Percentiles rank a stretch among this genome's conserved stretches.
phyloP scores from a whole-genome alignment of 2,329 filamentous ascomycete species.

The Cytospora piceicola region DNA sequence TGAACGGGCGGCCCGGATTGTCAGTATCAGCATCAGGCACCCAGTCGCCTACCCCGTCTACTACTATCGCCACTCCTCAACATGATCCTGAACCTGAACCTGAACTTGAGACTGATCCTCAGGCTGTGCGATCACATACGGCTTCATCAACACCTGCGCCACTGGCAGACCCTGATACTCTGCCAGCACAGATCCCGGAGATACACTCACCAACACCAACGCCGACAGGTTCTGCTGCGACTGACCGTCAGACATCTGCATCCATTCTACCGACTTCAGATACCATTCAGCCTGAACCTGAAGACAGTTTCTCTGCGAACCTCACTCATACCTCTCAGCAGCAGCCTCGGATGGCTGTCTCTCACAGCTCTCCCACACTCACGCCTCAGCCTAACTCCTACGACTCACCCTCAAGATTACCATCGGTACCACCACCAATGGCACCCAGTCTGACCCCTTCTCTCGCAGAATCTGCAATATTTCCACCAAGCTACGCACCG shows the following conservation, averaged over 20 bases:
- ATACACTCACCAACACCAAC: conserved; percentile 14
- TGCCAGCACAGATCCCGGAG: conserved; percentile 3
- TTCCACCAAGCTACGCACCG: conserved; percentile 17
- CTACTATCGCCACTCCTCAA: conserved; percentile 27
- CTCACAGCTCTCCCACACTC: conserved; percentile 17
- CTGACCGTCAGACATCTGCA: conserved; percentile 6
- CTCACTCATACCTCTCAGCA: conserved; percentile 9
- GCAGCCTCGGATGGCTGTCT: conserved; percentile 5
- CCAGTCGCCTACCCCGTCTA: conserved; percentile 30
- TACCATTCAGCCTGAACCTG: conserved; percentile 12
- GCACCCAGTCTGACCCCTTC: conserved; percentile 10
- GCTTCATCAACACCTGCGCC: conserved; percentile 14
- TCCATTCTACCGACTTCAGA: conserved; percentile 16
- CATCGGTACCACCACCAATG: conserved; percentile 3
- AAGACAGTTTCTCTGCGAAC: conserved; percentile 11
- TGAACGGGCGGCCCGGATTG: conserved; percentile 13
- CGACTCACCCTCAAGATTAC: conserved; percentile 17
- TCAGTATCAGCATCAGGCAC: conserved; percentile 14
- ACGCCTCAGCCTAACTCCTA: conserved; percentile 17
- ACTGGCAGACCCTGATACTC: not conserved
- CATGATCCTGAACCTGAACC: conserved; percentile 7
- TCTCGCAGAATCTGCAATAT: conserved; percentile 12
- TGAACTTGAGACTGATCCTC: not conserved
- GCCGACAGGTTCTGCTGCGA: conserved; percentile 11
- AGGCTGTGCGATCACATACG: conserved; percentile 2